Conservation (phyloP, 2,329 filamentous ascomycete genomes). For the Didymella arachidicola region DNA sequence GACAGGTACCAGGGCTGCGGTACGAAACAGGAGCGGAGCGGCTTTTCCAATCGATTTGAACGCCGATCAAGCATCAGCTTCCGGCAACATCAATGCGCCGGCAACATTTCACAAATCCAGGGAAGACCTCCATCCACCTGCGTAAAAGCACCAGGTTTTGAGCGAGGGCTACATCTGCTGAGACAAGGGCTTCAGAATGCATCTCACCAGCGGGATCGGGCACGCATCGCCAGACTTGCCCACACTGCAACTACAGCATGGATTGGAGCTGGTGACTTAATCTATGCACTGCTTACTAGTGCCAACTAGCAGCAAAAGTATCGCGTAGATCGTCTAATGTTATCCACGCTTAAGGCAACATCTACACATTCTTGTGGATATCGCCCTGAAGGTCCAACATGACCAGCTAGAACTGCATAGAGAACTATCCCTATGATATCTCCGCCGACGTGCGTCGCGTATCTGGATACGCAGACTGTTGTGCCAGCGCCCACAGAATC, state of each 20-base stretch:
- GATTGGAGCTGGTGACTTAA: not conserved
- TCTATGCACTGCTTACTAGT: not conserved
- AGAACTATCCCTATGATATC: not conserved
- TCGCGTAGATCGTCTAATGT: not conserved
- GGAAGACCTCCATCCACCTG: not conserved
- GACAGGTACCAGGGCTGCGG: not conserved
- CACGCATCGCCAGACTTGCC: not conserved
- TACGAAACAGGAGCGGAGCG: not conserved
- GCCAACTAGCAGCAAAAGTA: not conserved
- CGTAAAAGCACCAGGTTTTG: not conserved
- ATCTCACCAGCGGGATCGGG: not conserved
- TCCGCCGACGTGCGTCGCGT: not conserved
- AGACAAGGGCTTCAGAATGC: not conserved
- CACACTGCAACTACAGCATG: not conserved
- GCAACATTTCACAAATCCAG: not conserved
- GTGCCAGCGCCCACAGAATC: not conserved
- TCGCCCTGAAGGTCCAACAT: not conserved
- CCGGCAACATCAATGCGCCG: not conserved
- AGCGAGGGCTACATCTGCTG: not conserved
- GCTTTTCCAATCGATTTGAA: not conserved
- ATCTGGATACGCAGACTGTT: not conserved
- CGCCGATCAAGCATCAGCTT: not conserved
- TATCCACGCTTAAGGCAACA: too few relatives aligned
- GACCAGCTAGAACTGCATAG: not conserved
- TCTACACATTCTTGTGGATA: not conserved